Conservation (phyloP, 2,329 filamentous ascomycete genomes). For the Calonectria henricotiae region DNA sequence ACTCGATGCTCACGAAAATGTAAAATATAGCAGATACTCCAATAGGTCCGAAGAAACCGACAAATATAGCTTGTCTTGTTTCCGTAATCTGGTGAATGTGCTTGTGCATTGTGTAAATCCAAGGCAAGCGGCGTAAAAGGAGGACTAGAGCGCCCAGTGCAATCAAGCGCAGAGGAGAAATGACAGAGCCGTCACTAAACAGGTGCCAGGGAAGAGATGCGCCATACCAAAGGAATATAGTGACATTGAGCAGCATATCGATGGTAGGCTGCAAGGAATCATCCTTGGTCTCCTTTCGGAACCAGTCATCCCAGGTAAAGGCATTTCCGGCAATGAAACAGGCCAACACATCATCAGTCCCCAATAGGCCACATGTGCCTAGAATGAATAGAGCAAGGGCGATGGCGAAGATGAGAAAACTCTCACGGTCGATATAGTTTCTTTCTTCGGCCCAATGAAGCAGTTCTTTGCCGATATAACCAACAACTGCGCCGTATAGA, state of each 20-base stretch:
- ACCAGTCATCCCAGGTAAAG: constrained; percentile 97
- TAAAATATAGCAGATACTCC: constrained; percentile 94
- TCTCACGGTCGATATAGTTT: constrained; percentile 88
- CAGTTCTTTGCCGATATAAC: constrained; percentile 86
- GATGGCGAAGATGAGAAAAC: constrained; percentile 89
- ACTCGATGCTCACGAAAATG: constrained; percentile 85
- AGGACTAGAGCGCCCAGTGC: constrained; percentile 83
- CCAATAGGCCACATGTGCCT: constrained; percentile 89
- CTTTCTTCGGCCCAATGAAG: constrained; percentile 88
- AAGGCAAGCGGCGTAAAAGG: constrained; percentile 83
- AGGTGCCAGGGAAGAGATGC: constrained; percentile 85
- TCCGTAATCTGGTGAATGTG: constrained; percentile 86
- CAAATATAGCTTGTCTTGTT: constrained; percentile 83
- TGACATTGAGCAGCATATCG: constrained; percentile 93
- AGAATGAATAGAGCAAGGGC: constrained; percentile 89
- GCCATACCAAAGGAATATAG: constrained; percentile 93
- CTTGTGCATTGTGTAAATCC: constrained; percentile 81
- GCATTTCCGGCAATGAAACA: constrained; percentile 94
- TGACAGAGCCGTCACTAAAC: constrained; percentile 78
- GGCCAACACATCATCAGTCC: constrained; percentile 90
- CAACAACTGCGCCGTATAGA: constrained; percentile 82
- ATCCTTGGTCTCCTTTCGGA: constrained; percentile 88
- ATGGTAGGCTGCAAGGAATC: constrained; percentile 95
- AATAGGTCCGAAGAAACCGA: constrained; percentile 94
- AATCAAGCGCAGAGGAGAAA: constrained; percentile 82